Conservation (phyloP, 257 asterid genomes). For the Capsicum chinense region DNA sequence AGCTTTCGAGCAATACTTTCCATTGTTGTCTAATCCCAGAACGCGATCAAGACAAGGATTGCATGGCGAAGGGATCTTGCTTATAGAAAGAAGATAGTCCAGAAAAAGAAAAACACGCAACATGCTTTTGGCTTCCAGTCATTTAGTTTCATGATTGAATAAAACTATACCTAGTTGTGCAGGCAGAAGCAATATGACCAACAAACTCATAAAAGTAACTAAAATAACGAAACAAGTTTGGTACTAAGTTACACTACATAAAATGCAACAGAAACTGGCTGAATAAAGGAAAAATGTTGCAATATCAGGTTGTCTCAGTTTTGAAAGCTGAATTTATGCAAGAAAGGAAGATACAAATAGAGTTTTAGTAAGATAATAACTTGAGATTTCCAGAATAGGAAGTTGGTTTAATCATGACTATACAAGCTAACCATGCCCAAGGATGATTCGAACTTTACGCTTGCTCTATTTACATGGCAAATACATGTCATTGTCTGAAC, state of each 20-base stretch:
- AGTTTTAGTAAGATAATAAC: no score
- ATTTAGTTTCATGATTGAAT: no score
- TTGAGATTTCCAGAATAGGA: no score
- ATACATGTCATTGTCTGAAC: slow-evolving; percentile 4
- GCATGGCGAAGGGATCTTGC: not conserved
- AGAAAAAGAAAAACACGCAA: no score
- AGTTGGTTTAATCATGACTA: no score
- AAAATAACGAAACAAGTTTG: not conserved
- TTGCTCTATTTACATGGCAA: slow-evolving; percentile 14
- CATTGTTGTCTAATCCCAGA: not conserved
- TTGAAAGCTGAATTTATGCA: no score
- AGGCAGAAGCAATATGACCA: not conserved
- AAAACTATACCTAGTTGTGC: no score
- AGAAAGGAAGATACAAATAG: no score
- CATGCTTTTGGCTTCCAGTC: not conserved
- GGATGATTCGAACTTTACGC: not conserved
- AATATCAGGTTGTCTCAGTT: not conserved
- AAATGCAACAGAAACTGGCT: not conserved
- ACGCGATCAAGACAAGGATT: not conserved
- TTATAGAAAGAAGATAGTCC: not conserved
- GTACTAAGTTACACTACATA: not conserved
- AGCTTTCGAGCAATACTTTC: not conserved
- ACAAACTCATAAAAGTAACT: not conserved
- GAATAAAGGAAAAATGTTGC: not conserved
- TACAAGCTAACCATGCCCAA: no score